A percentile compares a stretch with the other conserved stretches of the same genome.
Evolutionary conservation across 75 land plant genomes (phyloP).

Genomic region (Cryptomeria japonica): DNA sequence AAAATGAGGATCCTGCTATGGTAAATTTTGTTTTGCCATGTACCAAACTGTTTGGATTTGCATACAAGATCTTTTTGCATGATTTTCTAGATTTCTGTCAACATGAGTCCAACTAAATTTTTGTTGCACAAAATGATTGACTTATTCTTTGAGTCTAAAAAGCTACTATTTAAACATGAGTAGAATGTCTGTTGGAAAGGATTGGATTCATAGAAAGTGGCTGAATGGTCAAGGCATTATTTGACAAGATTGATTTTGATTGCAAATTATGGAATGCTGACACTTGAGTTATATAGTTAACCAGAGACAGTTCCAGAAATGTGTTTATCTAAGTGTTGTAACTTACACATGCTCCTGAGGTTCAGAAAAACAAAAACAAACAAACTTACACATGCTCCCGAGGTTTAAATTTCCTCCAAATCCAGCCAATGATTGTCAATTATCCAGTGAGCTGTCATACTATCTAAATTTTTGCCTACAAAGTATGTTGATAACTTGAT

Average conservation of each 20-base stretch:
- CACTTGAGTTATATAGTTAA: background rate
- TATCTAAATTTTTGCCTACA: background rate
- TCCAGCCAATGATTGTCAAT: background rate
- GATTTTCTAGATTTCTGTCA: background rate
- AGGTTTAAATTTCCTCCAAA: background rate
- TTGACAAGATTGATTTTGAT: background rate
- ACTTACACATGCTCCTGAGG: background rate
- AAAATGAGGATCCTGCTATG: too few species aligned
- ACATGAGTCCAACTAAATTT: background rate
- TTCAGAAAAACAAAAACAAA: too few species aligned
- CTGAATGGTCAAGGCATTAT: background rate
- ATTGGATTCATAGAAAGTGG: background rate
- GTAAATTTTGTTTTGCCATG: background rate
- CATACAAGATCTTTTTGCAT: background rate
- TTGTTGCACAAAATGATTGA: background rate
- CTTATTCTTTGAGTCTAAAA: background rate
- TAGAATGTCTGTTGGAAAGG: background rate
- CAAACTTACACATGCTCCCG: too few species aligned
- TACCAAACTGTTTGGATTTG: background rate
- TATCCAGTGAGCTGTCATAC: background rate
- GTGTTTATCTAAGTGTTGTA: background rate
- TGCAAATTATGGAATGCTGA: background rate
- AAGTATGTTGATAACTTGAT: slow-evolving; percentile 1
- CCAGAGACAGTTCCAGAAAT: background rate
- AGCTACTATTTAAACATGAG: background rate